These are phyloP conservation scores for Populus tremula DNA, from an alignment of 345 rosid genomes.

Conservation along the genomic window DNA sequence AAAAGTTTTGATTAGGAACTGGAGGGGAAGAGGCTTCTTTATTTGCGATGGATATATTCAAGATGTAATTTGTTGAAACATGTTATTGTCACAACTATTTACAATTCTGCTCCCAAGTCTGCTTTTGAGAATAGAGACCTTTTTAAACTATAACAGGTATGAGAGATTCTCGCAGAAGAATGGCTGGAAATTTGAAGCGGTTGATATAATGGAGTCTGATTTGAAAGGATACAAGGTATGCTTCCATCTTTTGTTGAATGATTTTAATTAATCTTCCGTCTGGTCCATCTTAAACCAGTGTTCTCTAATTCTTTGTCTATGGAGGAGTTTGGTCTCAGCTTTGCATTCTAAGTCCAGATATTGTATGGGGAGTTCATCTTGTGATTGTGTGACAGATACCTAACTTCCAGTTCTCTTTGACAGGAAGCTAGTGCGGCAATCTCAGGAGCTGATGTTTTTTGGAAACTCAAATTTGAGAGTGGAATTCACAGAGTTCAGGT, in stretches of 20 bases:
- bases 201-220: slow-evolving; percentile 74
- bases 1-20: slow-evolving; percentile 48
- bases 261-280: neutral
- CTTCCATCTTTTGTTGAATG: slow-evolving; percentile 3
- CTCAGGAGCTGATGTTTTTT: slow-evolving; percentile 72
- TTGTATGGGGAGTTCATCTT: neutral
- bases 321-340: neutral
- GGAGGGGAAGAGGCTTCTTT: slow-evolving; percentile 99
- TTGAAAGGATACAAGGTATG: slow-evolving; percentile 83
- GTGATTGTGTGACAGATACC: slow-evolving; percentile 14
- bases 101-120: neutral
- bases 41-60: slow-evolving; percentile 89
- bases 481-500: slow-evolving; percentile 99
- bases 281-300: neutral
- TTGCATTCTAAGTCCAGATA: neutral
- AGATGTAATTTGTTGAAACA: slow-evolving; percentile 53
- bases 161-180: slow-evolving; percentile 89
- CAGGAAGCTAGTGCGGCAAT: slow-evolving; percentile 98
- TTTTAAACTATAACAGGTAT: slow-evolving; percentile 51
- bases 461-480: slow-evolving; percentile 97
- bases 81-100: neutral
- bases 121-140: neutral
- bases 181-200: slow-evolving; percentile 86
- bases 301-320: neutral
- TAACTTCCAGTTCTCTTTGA: slow-evolving; percentile 20